Evolutionary conservation across 352 stramenopile species (phyloP).

Genomic region (Globisporangium viniferum): DNA sequence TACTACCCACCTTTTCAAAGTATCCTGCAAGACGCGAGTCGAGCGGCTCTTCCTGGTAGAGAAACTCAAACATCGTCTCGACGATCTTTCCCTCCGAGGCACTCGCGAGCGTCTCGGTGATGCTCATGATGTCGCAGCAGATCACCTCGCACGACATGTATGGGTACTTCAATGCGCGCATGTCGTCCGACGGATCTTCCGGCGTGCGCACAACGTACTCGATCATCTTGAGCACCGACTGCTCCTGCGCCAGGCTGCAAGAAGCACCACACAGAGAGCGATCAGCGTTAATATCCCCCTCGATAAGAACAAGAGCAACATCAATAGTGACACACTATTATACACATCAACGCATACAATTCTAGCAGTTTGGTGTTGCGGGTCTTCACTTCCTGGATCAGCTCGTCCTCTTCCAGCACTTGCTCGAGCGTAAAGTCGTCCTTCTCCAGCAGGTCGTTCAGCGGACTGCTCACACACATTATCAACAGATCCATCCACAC

Average conservation of each 20-base stretch:
- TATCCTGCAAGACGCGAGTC: slow-evolving; percentile 95
- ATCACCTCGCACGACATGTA: slow-evolving; percentile 98
- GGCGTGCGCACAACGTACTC: slow-evolving; percentile 70
- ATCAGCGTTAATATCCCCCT: background rate
- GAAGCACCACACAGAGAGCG: background rate
- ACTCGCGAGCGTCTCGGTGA: slow-evolving; percentile 89
- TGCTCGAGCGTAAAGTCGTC: slow-evolving; percentile 92
- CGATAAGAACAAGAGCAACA: background rate
- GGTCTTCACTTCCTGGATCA: slow-evolving; percentile 97
- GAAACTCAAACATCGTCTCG: slow-evolving; percentile 90
- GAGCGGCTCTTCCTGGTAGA: slow-evolving; percentile 78
- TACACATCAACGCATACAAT: slow-evolving; percentile 64
- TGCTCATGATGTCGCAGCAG: slow-evolving; percentile 94
- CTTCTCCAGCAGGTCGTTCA: slow-evolving; percentile 95
- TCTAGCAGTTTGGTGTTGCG: slow-evolving; percentile 94
- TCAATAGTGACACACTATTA: background rate
- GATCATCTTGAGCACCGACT: slow-evolving; percentile 64
- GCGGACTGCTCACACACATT: slow-evolving; percentile 43
- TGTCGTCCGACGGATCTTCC: slow-evolving; percentile 46
- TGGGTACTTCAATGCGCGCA: slow-evolving; percentile 89
- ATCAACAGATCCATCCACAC: background rate
- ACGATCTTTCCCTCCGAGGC: slow-evolving; percentile 65
- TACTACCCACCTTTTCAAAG: slow-evolving; percentile 89
- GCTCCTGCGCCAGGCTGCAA: slow-evolving; percentile 64
- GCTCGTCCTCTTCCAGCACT: slow-evolving; percentile 95